Evolutionary conservation across 768 basidiomycete genomes (phyloP).

Genomic region (Saitozyma podzolica): DNA sequence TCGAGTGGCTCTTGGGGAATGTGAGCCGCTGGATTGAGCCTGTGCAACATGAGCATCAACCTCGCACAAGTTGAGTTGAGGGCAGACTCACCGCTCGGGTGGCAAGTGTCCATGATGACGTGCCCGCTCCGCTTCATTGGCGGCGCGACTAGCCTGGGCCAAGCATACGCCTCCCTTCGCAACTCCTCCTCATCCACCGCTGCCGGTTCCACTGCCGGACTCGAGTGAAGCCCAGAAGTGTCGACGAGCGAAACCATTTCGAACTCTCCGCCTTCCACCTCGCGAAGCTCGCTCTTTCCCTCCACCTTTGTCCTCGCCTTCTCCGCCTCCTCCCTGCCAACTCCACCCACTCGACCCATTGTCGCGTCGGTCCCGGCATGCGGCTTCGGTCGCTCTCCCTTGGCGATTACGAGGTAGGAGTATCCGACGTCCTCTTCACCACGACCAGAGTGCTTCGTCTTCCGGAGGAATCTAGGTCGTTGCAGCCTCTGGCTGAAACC

Average conservation of each 20-base stretch:
- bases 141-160: slow-evolving; percentile 91
- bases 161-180: slow-evolving; percentile 72
- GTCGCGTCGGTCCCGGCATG: not conserved
- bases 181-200: slow-evolving; percentile 52
- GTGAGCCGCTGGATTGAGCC: slow-evolving; percentile 89
- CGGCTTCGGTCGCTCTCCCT: slow-evolving; percentile 66
- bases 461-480: slow-evolving; percentile 77
- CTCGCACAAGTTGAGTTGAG: not conserved
- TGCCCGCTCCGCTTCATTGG: slow-evolving; percentile 90
- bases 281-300: slow-evolving; percentile 26
- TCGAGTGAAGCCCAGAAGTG: not conserved
- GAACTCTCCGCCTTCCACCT: slow-evolving; percentile 15
- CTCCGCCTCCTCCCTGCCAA: slow-evolving; percentile 38
- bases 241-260: slow-evolving; percentile 34
- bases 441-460: slow-evolving; percentile 78
- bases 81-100: slow-evolving; percentile 64
- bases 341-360: slow-evolving; percentile 34
- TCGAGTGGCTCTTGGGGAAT: slow-evolving; percentile 91
- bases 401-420: slow-evolving; percentile 83
- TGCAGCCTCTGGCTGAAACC: slow-evolving; percentile 86
- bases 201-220: not conserved
- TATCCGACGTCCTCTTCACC: slow-evolving; percentile 87
- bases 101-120: slow-evolving; percentile 86
- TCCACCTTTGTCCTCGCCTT: slow-evolving; percentile 29
- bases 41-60: slow-evolving; percentile 49